Evolutionary conservation across 768 basidiomycete genomes (phyloP).

Genomic region (Boletus rubroflammeus): DNA sequence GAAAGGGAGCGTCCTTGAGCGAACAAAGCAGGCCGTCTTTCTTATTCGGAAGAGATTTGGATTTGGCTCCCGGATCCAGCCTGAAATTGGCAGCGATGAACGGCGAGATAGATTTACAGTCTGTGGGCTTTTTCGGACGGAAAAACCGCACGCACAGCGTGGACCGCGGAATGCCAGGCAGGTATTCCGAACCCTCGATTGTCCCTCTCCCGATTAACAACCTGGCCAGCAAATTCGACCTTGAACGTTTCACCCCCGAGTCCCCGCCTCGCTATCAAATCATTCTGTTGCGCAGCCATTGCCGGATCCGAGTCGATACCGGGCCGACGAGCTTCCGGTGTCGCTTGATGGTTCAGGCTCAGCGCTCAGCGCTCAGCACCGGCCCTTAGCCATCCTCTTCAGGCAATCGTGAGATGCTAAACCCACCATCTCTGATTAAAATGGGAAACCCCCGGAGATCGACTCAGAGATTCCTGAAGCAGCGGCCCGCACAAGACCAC

Average conservation of each 20-base stretch:
- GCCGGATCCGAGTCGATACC: not conserved
- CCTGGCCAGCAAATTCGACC: no score
- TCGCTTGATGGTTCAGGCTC: not conserved
- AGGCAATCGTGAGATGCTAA: not conserved
- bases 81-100: not conserved
- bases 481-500: no score
- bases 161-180: not conserved
- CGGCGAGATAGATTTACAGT: not conserved
- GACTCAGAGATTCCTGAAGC: not conserved
- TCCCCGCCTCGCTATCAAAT: not conserved
- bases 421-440: not conserved
- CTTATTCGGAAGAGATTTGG: conserved; percentile 17
- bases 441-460: not conserved
- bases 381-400: not conserved
- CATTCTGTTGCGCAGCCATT: not conserved
- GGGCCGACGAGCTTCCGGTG: not conserved
- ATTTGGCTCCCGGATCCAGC: conserved; percentile 12
- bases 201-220: not conserved
- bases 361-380: no score
- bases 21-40: not conserved
- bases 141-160: not conserved
- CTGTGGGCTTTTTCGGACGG: not conserved
- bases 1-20: not conserved
- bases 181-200: not conserved
- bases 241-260: not conserved